Conservation (phyloP, 345 rosid species). For the Arabis hirsuta region DNA sequence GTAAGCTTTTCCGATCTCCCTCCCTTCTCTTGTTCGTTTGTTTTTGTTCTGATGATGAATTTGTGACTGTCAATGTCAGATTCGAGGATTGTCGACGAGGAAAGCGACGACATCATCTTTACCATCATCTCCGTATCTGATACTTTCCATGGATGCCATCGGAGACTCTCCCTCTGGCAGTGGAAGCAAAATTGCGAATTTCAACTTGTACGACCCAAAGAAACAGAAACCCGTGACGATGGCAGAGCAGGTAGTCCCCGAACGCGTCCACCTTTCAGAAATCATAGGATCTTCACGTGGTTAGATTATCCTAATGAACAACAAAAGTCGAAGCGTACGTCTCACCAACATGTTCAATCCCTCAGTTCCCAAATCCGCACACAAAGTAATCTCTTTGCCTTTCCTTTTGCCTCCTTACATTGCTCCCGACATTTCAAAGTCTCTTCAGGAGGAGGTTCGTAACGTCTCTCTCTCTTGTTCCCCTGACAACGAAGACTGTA, state of each 20-base stretch:
- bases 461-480: constrained; percentile 9
- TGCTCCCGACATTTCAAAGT: no score
- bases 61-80: no score
- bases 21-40: background rate
- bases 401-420: background rate
- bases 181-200: background rate
- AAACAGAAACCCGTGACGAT: background rate
- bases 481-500: constrained; percentile 2
- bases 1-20: background rate
- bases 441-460: background rate
- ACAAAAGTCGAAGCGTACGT: background rate
- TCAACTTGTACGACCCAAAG: background rate
- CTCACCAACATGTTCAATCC: constrained; percentile 17
- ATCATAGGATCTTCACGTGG: constrained; percentile 7
- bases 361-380: background rate
- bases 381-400: constrained; percentile 4
- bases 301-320: background rate
- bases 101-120: background rate
- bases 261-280: background rate
- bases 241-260: background rate
- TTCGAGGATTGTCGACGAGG: no score
- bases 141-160: background rate
- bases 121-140: background rate
- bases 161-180: background rate
- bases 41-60: no score